Evolutionary conservation across 495 filamentous ascomycete genomes (phyloP).

Genomic region (Podospora didyma): DNA sequence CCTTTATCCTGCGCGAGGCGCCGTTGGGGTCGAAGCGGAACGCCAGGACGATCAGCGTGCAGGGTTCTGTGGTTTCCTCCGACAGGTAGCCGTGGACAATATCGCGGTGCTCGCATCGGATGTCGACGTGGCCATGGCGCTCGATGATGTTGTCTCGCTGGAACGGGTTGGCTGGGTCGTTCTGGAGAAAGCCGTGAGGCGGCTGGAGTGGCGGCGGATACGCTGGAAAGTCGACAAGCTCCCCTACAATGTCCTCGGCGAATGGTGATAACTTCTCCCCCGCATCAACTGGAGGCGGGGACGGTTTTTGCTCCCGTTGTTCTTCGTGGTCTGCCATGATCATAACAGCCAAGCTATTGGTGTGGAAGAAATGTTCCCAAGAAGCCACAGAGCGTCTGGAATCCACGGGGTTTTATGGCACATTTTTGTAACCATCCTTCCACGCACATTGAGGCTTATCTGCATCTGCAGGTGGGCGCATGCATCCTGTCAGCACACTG

Average conservation of each 20-base stretch:
- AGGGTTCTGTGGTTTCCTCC: not conserved
- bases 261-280: too few relatives aligned
- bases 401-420: too few relatives aligned
- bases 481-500: too few relatives aligned
- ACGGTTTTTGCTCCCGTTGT: too few relatives aligned
- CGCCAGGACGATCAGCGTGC: conserved; percentile 18
- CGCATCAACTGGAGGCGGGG: too few relatives aligned
- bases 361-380: too few relatives aligned
- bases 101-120: conserved; percentile 13
- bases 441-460: too few relatives aligned
- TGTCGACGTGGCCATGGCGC: conserved; percentile 16
- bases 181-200: conserved; percentile 10
- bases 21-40: conserved; percentile 21
- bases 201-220: not conserved
- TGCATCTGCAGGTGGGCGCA: too few relatives aligned
- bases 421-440: too few relatives aligned
- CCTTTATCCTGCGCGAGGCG: conserved; percentile 9
- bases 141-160: conserved; percentile 15
- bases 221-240: not conserved
- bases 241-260: not conserved
- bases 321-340: too few relatives aligned
- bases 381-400: too few relatives aligned
- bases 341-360: too few relatives aligned
- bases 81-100: conserved; percentile 17
- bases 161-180: conserved; percentile 11